phyloP scores from a whole-genome alignment of 1,284 basidiomycete genomes.

The Ustilago vetiveriae region DNA sequence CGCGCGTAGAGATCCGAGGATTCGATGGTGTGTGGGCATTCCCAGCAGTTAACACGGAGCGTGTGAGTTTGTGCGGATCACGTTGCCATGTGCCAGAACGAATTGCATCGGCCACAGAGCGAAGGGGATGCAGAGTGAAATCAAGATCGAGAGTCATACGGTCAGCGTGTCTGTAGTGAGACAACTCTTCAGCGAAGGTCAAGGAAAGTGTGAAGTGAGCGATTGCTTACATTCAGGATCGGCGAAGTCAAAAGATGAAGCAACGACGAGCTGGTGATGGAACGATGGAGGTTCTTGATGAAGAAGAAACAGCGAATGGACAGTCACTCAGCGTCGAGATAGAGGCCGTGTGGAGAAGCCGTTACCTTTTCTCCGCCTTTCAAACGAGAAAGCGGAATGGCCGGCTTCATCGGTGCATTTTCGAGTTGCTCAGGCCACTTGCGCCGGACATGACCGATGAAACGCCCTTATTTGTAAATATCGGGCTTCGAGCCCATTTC shows the following conservation, averaged over 20 bases:
- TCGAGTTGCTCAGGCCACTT: slow-evolving; percentile 24
- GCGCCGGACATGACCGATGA: slow-evolving; percentile 38
- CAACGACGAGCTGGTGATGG: background rate
- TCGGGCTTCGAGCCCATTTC: background rate
- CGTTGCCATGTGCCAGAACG: too few species aligned
- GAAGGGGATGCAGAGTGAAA: too few species aligned
- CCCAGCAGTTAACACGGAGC: too few species aligned
- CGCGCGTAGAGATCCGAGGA: too few species aligned
- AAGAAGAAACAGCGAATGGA: background rate
- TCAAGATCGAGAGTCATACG: too few species aligned
- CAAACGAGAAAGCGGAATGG: slow-evolving; percentile 9
- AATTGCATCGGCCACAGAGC: too few species aligned
- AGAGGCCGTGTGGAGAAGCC: slow-evolving; percentile 31
- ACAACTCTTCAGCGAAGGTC: too few species aligned
- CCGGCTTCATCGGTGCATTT: slow-evolving; percentile 30
- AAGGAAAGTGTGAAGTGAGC: too few species aligned
- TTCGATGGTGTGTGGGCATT: too few species aligned
- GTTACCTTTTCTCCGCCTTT: slow-evolving; percentile 25
- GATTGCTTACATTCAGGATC: background rate
- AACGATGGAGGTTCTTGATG: slow-evolving; percentile 2
- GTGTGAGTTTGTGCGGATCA: too few species aligned
- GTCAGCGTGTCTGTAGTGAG: slow-evolving; percentile 3
- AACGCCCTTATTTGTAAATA: too few species aligned
- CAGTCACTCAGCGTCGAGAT: background rate
- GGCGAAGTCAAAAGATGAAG: background rate